Conservation (phyloP, 306 rosid genomes). For the Ammopiptanthus mongolicus region DNA sequence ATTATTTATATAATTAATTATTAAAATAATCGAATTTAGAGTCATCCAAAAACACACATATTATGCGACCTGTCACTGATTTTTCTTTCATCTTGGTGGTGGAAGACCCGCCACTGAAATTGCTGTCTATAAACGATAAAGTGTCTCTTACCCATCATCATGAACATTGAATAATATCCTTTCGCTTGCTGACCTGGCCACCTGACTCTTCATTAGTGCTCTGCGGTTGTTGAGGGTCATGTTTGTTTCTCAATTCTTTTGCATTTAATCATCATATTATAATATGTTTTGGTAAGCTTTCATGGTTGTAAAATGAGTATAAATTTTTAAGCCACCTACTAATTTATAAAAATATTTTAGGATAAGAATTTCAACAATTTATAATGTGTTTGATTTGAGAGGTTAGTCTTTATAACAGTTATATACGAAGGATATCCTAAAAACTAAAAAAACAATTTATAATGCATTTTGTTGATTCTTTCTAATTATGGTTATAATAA, state of each 20-base stretch:
- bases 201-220: slow-evolving; percentile 28
- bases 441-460: too few relatives aligned
- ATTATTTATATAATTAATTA: too few relatives aligned
- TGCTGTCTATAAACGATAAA: neutral
- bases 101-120: slow-evolving; percentile 27
- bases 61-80: slow-evolving; percentile 10
- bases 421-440: too few relatives aligned
- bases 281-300: neutral
- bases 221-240: slow-evolving; percentile 27
- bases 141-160: neutral
- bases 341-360: too few relatives aligned
- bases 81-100: slow-evolving; percentile 5
- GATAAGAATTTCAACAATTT: too few relatives aligned
- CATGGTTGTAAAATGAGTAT: neutral
- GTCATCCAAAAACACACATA: too few relatives aligned
- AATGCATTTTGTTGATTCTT: too few relatives aligned
- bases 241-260: neutral
- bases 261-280: neutral
- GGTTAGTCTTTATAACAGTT: too few relatives aligned
- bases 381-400: too few relatives aligned
- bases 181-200: neutral
- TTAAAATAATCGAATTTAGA: too few relatives aligned
- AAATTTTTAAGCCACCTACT: too few relatives aligned
- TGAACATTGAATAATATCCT: slow-evolving; percentile 22
- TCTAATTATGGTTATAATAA: too few relatives aligned